Evolutionary conservation across 2,329 filamentous ascomycete genomes (phyloP).

Genomic region (Colletotrichum brevisporum): DNA sequence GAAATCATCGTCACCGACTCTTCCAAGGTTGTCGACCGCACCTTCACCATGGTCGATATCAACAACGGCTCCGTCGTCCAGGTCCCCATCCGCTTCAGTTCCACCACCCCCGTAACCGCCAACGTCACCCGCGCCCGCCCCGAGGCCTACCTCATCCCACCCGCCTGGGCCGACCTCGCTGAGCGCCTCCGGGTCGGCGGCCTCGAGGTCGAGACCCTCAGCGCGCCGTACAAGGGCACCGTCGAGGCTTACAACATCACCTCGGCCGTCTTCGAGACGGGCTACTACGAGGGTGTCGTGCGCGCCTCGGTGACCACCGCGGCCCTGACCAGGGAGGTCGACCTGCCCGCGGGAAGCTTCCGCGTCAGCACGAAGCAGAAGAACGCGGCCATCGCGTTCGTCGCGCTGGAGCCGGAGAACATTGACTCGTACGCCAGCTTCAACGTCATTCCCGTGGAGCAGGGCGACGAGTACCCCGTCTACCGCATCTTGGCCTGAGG

Average conservation of each 20-base stretch:
- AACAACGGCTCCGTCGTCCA: constrained; percentile 47
- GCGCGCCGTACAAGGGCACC: constrained; percentile 44
- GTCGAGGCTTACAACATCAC: constrained; percentile 48
- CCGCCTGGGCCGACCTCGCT: constrained; percentile 46
- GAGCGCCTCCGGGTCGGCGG: constrained; percentile 46
- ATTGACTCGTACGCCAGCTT: constrained; percentile 51
- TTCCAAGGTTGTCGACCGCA: constrained; percentile 40
- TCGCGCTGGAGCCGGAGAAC: constrained; percentile 51
- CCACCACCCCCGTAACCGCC: constrained; percentile 46
- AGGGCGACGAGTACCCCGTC: constrained; percentile 50
- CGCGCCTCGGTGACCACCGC: constrained; percentile 44
- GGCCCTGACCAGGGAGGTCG: constrained; percentile 40
- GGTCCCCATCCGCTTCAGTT: constrained; percentile 47
- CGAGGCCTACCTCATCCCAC: constrained; percentile 48
- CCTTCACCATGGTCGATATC: constrained; percentile 46
- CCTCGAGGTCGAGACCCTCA: constrained; percentile 46
- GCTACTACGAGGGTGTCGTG: constrained; percentile 49
- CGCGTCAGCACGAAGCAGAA: constrained; percentile 50
- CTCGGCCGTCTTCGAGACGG: constrained; percentile 42
- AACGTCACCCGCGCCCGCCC: constrained; percentile 50
- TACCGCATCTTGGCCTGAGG: constrained; percentile 43
- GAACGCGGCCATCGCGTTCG: constrained; percentile 48
- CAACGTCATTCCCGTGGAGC: constrained; percentile 48
- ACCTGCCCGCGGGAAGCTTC: constrained; percentile 48
- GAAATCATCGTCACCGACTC: constrained; percentile 49